phyloP scores from a whole-genome alignment of 495 filamentous ascomycete species.

The Opeltia flavorubescens region DNA sequence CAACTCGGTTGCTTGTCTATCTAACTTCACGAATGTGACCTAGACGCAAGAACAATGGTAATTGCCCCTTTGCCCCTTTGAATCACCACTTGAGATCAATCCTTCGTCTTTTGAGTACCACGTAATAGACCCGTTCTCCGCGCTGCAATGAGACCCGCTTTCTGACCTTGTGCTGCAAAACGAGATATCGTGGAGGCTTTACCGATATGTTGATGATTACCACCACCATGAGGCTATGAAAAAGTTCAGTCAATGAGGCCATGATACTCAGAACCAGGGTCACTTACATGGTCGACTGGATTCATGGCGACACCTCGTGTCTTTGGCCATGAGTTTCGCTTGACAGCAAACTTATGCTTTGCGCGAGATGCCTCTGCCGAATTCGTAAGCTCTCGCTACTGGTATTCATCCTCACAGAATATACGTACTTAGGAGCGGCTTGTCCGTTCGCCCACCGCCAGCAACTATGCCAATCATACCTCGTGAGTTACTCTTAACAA shows the following conservation, averaged over 20 bases:
- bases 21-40: too few species aligned
- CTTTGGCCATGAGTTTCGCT: slow-evolving; percentile 99
- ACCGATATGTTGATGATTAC: slow-evolving; percentile 99
- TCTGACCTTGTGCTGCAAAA: slow-evolving; percentile 95
- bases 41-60: not conserved
- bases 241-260: slow-evolving; percentile 19
- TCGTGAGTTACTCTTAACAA: slow-evolving; percentile 75
- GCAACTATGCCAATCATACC: slow-evolving; percentile 99
- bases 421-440: slow-evolving; percentile 76
- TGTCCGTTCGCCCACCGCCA: slow-evolving; percentile 98
- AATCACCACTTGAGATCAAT: slow-evolving; percentile 34
- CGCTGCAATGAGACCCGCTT: slow-evolving; percentile 99
- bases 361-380: slow-evolving; percentile 80
- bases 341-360: slow-evolving; percentile 99
- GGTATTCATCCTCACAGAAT: not conserved
- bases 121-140: slow-evolving; percentile 96
- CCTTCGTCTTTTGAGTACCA: slow-evolving; percentile 99
- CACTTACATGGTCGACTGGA: slow-evolving; percentile 87
- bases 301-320: slow-evolving; percentile 99
- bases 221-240: slow-evolving; percentile 88
- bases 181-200: slow-evolving; percentile 98
- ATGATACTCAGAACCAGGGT: not conserved
- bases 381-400: slow-evolving; percentile 1
- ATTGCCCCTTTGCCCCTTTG: not conserved
- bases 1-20: too few species aligned